Evolutionary conservation across 148 eudicot species (phyloP).

Genomic region (Agrostemma githago): DNA sequence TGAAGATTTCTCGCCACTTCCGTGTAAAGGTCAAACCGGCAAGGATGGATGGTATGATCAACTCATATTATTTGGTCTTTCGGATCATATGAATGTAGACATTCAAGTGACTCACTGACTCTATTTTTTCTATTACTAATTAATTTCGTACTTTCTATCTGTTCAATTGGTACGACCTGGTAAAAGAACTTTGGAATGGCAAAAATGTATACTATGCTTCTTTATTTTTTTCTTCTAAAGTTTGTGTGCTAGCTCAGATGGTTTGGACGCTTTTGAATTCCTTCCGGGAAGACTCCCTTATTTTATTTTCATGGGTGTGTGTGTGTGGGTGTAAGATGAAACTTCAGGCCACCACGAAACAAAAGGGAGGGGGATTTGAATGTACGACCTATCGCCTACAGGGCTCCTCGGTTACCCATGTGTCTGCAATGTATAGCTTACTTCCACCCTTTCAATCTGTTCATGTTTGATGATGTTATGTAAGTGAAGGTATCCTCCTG

Average conservation of each 20-base stretch:
- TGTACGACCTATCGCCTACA: neutral
- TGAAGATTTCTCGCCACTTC: slow-evolving; percentile 77
- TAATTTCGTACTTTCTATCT: neutral
- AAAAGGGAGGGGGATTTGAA: neutral
- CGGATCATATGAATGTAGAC: neutral
- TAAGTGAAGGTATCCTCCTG: slow-evolving; percentile 44
- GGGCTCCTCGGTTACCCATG: neutral
- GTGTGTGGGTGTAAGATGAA: neutral
- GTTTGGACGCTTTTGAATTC: neutral
- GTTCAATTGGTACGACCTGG: neutral
- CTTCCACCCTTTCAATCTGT: neutral
- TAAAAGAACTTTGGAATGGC: neutral
- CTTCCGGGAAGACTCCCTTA: no score
- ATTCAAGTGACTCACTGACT: neutral
- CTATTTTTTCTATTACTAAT: neutral
- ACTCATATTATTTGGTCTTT: slow-evolving; percentile 2
- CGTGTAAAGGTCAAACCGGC: slow-evolving; percentile 69
- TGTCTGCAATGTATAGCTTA: neutral
- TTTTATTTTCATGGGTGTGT: neutral
- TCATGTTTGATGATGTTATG: slow-evolving; percentile 7
- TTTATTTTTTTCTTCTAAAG: neutral
- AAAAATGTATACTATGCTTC: neutral
- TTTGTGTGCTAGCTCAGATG: neutral
- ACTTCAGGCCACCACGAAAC: neutral
- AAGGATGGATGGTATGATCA: slow-evolving; percentile 76